Conservation (phyloP, 257 asterid genomes). For the Solanum ossicruentum region DNA sequence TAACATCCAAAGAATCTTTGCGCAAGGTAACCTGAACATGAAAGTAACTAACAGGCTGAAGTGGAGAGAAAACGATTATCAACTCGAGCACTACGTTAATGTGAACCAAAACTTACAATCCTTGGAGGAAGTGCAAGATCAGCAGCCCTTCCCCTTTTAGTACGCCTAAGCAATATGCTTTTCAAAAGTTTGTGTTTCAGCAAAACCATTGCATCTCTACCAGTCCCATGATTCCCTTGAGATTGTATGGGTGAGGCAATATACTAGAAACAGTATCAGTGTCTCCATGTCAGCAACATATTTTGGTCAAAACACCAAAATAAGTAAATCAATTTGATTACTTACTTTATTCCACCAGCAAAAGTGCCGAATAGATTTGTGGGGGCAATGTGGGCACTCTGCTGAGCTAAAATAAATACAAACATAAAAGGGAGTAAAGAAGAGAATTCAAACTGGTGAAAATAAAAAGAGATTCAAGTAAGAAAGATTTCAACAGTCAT, state of each 20-base stretch:
- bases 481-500: not conserved
- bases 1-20: conserved; percentile 68
- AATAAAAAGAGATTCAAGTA: not conserved
- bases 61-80: not conserved
- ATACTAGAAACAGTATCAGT: conserved; percentile 29
- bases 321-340: conserved; percentile 1
- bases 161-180: conserved; percentile 75
- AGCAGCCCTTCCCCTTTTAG: conserved; percentile 96
- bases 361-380: conserved; percentile 72
- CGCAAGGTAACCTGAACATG: conserved; percentile 56
- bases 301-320: not conserved
- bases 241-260: conserved; percentile 68
- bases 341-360: conserved; percentile 99
- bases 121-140: conserved; percentile 94
- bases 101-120: conserved; percentile 40
- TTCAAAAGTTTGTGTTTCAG: conserved; percentile 69
- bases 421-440: conserved; percentile 1
- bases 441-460: not conserved
- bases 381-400: conserved; percentile 67
- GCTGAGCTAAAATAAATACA: conserved; percentile 32
- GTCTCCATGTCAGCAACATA: conserved; percentile 1
- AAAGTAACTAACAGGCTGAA: not conserved
- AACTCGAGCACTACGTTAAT: not conserved
- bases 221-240: conserved; percentile 32
- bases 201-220: conserved; percentile 75